Base-by-base conservation (phyloP, 2,329 filamentous ascomycete species). In the Aspergillus hiratsukae region DNA sequence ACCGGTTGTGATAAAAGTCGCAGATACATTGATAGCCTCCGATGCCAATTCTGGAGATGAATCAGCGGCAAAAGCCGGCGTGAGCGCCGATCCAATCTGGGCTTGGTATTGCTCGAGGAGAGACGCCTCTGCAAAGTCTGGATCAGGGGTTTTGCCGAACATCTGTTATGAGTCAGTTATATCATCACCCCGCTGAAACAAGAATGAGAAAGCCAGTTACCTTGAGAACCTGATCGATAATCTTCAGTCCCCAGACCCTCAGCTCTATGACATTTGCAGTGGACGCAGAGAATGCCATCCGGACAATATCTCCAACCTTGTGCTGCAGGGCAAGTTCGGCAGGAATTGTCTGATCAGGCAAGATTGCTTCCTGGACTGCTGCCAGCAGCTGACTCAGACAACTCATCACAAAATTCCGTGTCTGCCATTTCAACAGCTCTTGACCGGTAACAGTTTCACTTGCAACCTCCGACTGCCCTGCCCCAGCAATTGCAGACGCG, bases 71-170 rank as follows among this genome's bases (percentile, higher is more conserved):
- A 99, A 99, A 0, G 94, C 95, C 3, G 94, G 94, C 0, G 95
- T 99, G 59, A 99, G 80, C 0, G 94, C 94, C 19, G 94, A 97
- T 66, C 92, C 92, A 69, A 99, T 99, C 70, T 99, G 94, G 4
- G 94, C 94, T 74, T 99, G 95, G 68, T 99, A 99, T 73, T 99
- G 94, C 72, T 99, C 95, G 3, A 99, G 82, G 17, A 99, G 81
- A 75, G 96, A 96, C 0, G 90, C 94, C 74, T 99, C 94, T n/a
- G 93, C 85, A 69, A 99, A 99, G 71, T 99, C 94, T 0, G 94
- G 95, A 74, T 99, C 94, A 1, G 93, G 90, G 1, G 90, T 91
- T 69, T 91, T 93, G 53, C 94, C 94, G 76, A 99, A 99, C 80
- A 97, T 91, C 79, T 82, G 60, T 1, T 19, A 28, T 55, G 41